These are phyloP conservation scores for Aureobasidium vineae DNA, from an alignment of 2,329 filamentous ascomycete species.

Conservation along the genomic window DNA sequence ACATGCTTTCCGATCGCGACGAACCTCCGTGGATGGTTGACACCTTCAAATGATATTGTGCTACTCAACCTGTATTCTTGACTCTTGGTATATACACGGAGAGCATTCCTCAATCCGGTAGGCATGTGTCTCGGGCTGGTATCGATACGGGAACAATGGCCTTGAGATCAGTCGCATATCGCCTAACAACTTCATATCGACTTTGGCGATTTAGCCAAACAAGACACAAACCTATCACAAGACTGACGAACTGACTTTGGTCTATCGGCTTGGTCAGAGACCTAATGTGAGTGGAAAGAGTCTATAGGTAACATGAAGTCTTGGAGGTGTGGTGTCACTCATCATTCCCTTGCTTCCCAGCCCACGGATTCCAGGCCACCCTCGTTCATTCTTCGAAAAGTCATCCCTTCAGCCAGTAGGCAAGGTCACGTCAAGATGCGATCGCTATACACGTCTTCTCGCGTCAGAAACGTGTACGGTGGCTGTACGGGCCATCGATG, in stretches of 20 bases:
- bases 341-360: slow-evolving; percentile 10
- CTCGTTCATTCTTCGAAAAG: slow-evolving; percentile 19
- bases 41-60: neutral
- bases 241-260: neutral
- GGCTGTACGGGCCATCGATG: neutral
- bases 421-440: slow-evolving; percentile 15
- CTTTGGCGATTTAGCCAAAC: neutral
- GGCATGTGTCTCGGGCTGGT: slow-evolving; percentile 8
- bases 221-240: neutral
- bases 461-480: slow-evolving; percentile 17
- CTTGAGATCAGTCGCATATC: neutral
- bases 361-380: slow-evolving; percentile 18
- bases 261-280: too few relatives aligned
- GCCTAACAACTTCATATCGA: neutral
- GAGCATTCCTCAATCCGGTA: slow-evolving; percentile 1
- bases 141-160: slow-evolving; percentile 16
- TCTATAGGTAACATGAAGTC: neutral
- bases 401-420: slow-evolving; percentile 18
- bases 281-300: too few relatives aligned
- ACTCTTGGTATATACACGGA: neutral
- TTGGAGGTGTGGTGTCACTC: slow-evolving; percentile 4
- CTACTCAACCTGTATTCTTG: neutral
- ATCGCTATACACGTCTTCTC: slow-evolving; percentile 20
- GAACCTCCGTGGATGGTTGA: neutral
- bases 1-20: neutral